Evolutionary conservation across 208 protist species (phyloP), one percentile per base, ranked within the genome.

Genomic region (Trypanosomatidae sp.): DNA sequence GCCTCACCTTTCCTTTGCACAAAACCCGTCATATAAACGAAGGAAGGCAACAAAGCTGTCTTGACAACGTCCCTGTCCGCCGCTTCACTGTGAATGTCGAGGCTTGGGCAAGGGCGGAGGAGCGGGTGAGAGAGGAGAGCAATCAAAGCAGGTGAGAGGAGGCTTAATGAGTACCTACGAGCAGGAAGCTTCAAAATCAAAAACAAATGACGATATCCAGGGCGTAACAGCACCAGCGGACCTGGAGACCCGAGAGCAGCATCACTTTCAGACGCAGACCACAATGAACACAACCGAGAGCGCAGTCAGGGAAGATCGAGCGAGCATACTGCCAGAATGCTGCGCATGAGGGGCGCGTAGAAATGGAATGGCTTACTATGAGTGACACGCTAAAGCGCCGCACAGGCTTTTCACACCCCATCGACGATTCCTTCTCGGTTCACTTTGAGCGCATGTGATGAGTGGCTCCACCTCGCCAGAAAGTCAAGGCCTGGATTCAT

Each of bases 171-270:
- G 19, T n/a, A 15, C 53, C 17, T 69, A 25, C 44, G 12, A 10
- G 55, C 15, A 59, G 53, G 53, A n/a, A 19, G 58, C 33, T n/a
- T 36, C 25, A 15, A 58, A 70, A 58, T 33, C 67, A 59, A 62
- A 59, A 44, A 30, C 39, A 12, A 1, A 46, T 47, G 67, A 22
- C 28, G 49, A 30, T 60, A 1, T 3, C 43, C 30, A 43, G 28
- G 49, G 36, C 4, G 46, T 41, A 41, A 30, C 33, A 49, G 8
- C 36, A 59, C 9, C 10, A 25, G 8, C 4, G 15, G 36, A 13
- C 39, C 60, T 30, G 8, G 17, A 13, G 19, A 46, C 36, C 3
- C 3, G 60, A 28, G 39, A 25, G 60, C 15, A 44, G 22, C 19
- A 46, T 46, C 5, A 0, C 22, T 12, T 47, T 44, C 10, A 2